These are phyloP conservation scores for Pseudozyma sp. DNA, from an alignment of 1,284 basidiomycete genomes.

Conservation along the genomic window DNA sequence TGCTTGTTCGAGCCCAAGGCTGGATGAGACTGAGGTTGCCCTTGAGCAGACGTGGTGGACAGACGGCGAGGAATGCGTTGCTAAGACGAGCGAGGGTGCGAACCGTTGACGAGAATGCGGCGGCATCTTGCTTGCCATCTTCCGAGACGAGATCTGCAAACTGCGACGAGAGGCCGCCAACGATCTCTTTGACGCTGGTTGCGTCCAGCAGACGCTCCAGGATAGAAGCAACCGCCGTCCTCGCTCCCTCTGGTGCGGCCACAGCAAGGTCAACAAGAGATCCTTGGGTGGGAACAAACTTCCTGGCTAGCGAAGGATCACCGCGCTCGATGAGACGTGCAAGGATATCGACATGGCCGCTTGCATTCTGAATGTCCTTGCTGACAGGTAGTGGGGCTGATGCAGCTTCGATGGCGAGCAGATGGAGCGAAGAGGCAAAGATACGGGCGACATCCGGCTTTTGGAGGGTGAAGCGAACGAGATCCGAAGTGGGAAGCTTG, in stretches of 20 bases:
- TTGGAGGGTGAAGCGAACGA: constrained; percentile 37
- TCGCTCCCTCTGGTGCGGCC: constrained; percentile 12
- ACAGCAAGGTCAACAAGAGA: constrained; percentile 46
- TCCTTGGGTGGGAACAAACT: constrained; percentile 42
- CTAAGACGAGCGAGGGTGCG: constrained; percentile 33
- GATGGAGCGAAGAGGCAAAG: constrained; percentile 31
- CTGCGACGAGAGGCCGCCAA: constrained; percentile 22
- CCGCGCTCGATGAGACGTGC: constrained; percentile 43
- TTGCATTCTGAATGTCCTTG: not conserved
- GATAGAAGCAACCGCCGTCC: constrained; percentile 2
- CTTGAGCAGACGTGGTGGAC: constrained; percentile 21
- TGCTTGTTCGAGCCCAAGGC: constrained; percentile 15
- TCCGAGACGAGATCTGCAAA: constrained; percentile 6
- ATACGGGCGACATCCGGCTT: constrained; percentile 31
- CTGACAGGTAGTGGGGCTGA: constrained; percentile 12
- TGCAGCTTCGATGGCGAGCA: constrained; percentile 18
- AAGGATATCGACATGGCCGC: constrained; percentile 32
- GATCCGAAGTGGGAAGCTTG: constrained; percentile 21
- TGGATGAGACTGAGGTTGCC: constrained; percentile 7
- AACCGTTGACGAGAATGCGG: not conserved
- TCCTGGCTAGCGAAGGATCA: constrained; percentile 48
- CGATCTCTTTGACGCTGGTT: constrained; percentile 28
- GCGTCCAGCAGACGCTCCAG: constrained; percentile 48
- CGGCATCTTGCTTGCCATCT: not conserved
- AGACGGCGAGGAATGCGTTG: constrained; percentile 21